A percentile compares a stretch with the other conserved stretches of the same genome.
phyloP scores from a whole-genome alignment of 2,329 filamentous ascomycete genomes.

The Diaporthe sp. region DNA sequence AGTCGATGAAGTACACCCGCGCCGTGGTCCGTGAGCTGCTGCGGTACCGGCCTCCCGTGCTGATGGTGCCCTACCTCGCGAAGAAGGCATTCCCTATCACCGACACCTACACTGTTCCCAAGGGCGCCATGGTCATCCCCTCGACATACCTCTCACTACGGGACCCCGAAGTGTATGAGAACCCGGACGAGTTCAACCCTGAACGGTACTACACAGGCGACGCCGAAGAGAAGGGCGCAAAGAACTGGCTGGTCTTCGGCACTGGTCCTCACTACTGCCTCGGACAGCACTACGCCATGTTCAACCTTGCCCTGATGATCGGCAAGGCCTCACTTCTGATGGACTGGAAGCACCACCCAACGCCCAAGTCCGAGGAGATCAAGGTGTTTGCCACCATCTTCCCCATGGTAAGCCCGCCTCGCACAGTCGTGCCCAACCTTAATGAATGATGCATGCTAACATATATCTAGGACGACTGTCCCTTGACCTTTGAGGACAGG shows the following conservation, averaged over 20 bases:
- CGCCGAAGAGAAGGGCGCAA: slow-evolving; percentile 85
- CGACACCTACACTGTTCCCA: slow-evolving; percentile 89
- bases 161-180: slow-evolving; percentile 91
- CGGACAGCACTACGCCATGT: slow-evolving; percentile 90
- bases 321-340: slow-evolving; percentile 89
- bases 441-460: slow-evolving; percentile 33
- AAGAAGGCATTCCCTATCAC: slow-evolving; percentile 97
- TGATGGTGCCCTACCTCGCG: slow-evolving; percentile 95
- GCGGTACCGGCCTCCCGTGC: slow-evolving; percentile 93
- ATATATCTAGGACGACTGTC: slow-evolving; percentile 80
- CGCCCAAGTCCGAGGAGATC: slow-evolving; percentile 89
- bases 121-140: slow-evolving; percentile 95
- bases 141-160: slow-evolving; percentile 91
- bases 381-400: slow-evolving; percentile 99
- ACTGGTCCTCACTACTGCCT: slow-evolving; percentile 97
- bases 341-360: slow-evolving; percentile 91
- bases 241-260: slow-evolving; percentile 98
- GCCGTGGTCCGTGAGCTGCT: slow-evolving; percentile 92
- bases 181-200: slow-evolving; percentile 89
- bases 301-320: slow-evolving; percentile 89
- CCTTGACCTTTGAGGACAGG: slow-evolving; percentile 76
- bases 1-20: slow-evolving; percentile 89
- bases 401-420: slow-evolving; percentile 79
- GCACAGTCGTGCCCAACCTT: too few relatives aligned
- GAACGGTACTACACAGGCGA: slow-evolving; percentile 92